These are phyloP conservation scores for Epichloe brachyelytri DNA, from an alignment of 2,329 filamentous ascomycete species.

Conservation along the genomic window DNA sequence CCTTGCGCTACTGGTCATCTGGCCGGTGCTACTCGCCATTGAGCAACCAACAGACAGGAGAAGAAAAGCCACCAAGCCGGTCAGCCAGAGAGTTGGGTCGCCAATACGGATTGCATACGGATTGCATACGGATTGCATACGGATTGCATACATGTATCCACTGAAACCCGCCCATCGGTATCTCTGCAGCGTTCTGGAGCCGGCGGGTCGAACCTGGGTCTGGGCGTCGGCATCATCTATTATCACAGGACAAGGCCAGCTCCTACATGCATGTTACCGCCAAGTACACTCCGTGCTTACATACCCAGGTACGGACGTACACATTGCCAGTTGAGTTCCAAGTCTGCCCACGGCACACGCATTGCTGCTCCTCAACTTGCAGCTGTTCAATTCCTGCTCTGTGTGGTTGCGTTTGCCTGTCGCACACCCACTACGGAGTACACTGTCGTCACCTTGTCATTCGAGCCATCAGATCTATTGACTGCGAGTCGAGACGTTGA, in stretches of 20 bases:
- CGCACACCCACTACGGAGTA: background rate
- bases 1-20: background rate
- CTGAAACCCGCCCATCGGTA: slow-evolving; percentile 2
- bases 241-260: background rate
- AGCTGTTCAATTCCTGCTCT: background rate
- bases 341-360: background rate
- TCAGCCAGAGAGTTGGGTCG: slow-evolving; percentile 3
- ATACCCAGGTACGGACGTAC: background rate
- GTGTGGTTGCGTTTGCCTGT: background rate
- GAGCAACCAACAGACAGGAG: background rate
- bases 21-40: background rate
- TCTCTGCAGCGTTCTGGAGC: background rate
- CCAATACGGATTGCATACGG: background rate
- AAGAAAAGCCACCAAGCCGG: slow-evolving; percentile 2
- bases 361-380: background rate
- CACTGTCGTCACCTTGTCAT: background rate
- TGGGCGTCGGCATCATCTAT: background rate
- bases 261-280: background rate
- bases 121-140: no score
- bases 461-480: background rate
- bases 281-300: background rate
- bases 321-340: background rate
- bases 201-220: background rate
- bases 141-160: background rate
- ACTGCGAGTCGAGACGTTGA: background rate